phyloP scores from a whole-genome alignment of 2,329 filamentous ascomycete genomes.

The Trichoderma sp. region DNA sequence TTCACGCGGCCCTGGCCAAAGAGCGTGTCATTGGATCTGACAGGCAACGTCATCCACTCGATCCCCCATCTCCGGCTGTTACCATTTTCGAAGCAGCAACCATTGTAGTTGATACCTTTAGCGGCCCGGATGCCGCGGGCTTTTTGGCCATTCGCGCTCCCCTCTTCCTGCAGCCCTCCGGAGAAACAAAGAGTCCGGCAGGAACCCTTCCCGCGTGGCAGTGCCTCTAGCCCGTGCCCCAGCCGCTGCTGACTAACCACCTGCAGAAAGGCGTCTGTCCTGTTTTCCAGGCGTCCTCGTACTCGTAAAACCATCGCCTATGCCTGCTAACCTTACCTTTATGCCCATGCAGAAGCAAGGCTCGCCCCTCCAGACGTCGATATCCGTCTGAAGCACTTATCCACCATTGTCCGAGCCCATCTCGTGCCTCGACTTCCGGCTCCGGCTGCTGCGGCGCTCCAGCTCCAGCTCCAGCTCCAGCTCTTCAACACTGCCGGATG shows the following conservation, averaged over 20 bases:
- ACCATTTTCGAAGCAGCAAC: no score
- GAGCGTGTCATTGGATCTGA: neutral
- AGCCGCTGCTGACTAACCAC: constrained; percentile 15
- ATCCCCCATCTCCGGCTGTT: no score
- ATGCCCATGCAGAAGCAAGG: neutral
- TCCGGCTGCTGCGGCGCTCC: constrained; percentile 1
- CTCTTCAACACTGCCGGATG: constrained; percentile 29
- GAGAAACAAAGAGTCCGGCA: constrained; percentile 24
- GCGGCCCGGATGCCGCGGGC: constrained; percentile 15
- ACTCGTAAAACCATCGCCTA: constrained; percentile 16
- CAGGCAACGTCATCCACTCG: constrained; percentile 3
- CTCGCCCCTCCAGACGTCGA: constrained; percentile 23
- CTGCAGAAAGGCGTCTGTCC: neutral
- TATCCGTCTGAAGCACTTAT: constrained; percentile 7
- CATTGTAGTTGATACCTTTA: neutral
- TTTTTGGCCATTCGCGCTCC: neutral
- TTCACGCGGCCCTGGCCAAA: neutral
- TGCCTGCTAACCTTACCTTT: neutral
- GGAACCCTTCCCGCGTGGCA: neutral
- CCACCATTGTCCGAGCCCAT: constrained; percentile 16
- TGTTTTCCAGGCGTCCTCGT: constrained; percentile 7
- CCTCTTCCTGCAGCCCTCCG: neutral
- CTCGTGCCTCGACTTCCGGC: neutral
- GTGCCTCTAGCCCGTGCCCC: neutral
- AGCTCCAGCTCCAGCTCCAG: constrained; percentile 26